Base-by-base conservation (phyloP, 176 grass and related monocot species). In the Typha latifolia region DNA sequence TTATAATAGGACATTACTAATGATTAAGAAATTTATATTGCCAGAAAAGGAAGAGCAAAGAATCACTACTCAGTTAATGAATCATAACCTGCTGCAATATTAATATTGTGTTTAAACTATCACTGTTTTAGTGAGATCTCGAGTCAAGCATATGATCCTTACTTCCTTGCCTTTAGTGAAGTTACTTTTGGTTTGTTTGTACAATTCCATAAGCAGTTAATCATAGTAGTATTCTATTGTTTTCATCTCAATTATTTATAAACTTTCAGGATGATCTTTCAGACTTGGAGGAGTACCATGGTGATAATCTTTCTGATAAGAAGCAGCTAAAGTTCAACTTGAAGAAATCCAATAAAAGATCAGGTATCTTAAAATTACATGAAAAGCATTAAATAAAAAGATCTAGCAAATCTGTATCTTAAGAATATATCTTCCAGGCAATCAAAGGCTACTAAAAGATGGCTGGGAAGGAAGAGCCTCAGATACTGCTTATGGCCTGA, bases 211-310 rank as follows among this genome's bases (percentile, higher is more conserved):
- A 43, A 43, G 5, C 1, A 43, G 37, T 10, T 10, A 43, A 1
- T 43, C 37, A 43, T 43, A 43, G 1, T 43, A 43, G 7, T 43
- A 43, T 43, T 43, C 7, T 43, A 43, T 43, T 43, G 1, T 10
- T 43, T 43, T 43, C 51, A 77, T 59, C 47, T 70, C 18, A 66
- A 47, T 61, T 49, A 29, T 49, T 14, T 14, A 75, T 32, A 51
- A 78, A 22, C 71, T 83, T 71, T 77, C 69, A 97, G 94, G 89
- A 90, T 51, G 66, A 87, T 62, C 23, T 79, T 66, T 78, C 77
- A 14, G 82, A 84, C 75, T 80, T 81, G 15, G 78, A 10, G 9
- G 37, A 84, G 48, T 51, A 66, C 12, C 49, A 68, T 49, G 43
- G 47, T 59, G 65, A 48, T 50, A 77, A 65, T 23, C 57, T 57